Base-by-base conservation (phyloP, 768 basidiomycete species). In the Termitomyces sp. region DNA sequence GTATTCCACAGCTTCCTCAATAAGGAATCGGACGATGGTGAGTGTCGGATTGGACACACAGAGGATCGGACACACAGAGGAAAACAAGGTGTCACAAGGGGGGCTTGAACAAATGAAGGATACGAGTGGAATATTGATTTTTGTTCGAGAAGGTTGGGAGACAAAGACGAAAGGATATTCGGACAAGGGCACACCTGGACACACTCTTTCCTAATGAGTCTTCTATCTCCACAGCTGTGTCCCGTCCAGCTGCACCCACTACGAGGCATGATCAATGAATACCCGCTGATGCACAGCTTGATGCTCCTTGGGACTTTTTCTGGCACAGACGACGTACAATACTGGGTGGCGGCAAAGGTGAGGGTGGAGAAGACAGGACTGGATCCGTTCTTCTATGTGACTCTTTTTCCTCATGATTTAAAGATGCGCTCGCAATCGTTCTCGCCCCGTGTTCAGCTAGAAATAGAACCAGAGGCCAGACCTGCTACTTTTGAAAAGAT, bases 341-440 rank as follows among this genome's bases (percentile, higher is more conserved):
- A 57, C 1, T 68, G 73, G 18, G 69, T 77, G 2, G 74, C 76
- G 33, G 84, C 88, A 3, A 86, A 94, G 60, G 65, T 94, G n/a
- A 82, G 86, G 37, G 73, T 95, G 39, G 89, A 93, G 68, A 92
- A 86, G 67, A 87, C 87, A 0, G 80, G 88, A 2, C 76, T 94
- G 56, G 72, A 81, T 18, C 58, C 75, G 8, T 2, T 16, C 5
- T 2, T 37, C 15, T 26, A 31, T 33, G 41, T 39, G 24, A 6
- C 22, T n/a, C 24, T 33, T 9, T 28, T 9, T 18, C 29, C 13
- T 41, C 41, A 31, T 24, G 33, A 54, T 34, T 18, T n/a, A 18
- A 50, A 52, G 51, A 39, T n/a, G n/a, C 3, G 15, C 16, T 33
- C 22, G 12, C n/a, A 24, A 5, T 29, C 36, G 33, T 22, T 12